Percentiles rank a stretch among this genome's conserved stretches.
These are phyloP conservation scores for Calonectria hawksworthii DNA, from an alignment of 2,329 filamentous ascomycete genomes.

Conservation along the genomic window DNA sequence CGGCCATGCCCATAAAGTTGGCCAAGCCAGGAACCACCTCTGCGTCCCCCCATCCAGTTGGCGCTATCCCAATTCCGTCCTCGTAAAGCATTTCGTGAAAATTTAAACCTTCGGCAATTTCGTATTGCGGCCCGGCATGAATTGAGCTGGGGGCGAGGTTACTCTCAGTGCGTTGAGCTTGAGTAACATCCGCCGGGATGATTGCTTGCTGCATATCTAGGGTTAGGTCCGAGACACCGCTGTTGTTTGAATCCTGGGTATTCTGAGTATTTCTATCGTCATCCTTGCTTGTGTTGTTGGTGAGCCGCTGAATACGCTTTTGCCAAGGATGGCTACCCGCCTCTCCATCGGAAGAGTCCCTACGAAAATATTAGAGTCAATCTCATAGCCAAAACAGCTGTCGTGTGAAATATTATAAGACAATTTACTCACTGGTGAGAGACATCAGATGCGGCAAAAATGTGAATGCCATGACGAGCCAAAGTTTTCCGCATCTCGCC, in stretches of 20 bases:
- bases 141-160: neutral
- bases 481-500: constrained; percentile 16
- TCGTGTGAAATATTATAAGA: neutral
- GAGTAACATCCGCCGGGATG: neutral
- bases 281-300: neutral
- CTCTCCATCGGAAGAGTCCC: neutral
- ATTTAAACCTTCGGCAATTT: neutral
- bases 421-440: neutral
- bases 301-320: constrained; percentile 13
- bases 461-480: constrained; percentile 2
- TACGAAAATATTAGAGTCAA: neutral
- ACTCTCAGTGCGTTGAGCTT: neutral
- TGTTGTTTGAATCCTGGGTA: neutral
- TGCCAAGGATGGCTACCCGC: constrained; percentile 12
- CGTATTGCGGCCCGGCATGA: neutral
- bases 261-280: neutral
- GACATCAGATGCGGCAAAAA: neutral
- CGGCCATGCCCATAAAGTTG: constrained; percentile 19
- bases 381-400: no score
- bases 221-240: neutral
- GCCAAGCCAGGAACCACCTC: constrained; percentile 15
- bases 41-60: constrained; percentile 13
- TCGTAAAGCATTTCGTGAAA: constrained; percentile 9
- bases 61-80: neutral
- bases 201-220: neutral